These are phyloP conservation scores for Beauveria medogensis DNA, from an alignment of 2,329 filamentous ascomycete species.

Conservation along the genomic window DNA sequence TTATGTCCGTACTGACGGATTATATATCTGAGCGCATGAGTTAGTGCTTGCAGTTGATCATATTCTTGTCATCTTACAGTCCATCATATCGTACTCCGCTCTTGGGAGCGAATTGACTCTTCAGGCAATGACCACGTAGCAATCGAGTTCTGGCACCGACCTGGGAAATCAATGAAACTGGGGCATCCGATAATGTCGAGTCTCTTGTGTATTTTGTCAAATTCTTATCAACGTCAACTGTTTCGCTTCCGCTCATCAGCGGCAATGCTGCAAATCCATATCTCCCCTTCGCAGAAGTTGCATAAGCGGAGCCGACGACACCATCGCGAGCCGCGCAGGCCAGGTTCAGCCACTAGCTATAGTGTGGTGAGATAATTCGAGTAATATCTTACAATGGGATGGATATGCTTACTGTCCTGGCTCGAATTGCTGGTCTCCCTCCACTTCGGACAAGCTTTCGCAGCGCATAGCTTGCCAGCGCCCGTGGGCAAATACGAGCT, in stretches of 20 bases:
- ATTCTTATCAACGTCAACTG: constrained; percentile 23
- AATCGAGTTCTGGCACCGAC: constrained; percentile 43
- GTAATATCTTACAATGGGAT: background rate
- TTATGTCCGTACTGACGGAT: constrained; percentile 40
- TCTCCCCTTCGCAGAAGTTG: constrained; percentile 37
- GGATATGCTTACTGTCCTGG: constrained; percentile 38
- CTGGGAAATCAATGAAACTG: constrained; percentile 38
- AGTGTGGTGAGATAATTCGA: background rate
- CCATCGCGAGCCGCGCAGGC: constrained; percentile 49
- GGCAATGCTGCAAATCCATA: constrained; percentile 42
- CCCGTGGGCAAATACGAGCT: constrained; percentile 21
- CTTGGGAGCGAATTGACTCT: constrained; percentile 42
- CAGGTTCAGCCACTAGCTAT: constrained; percentile 51
- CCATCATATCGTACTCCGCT: constrained; percentile 51
- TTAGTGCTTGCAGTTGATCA: background rate
- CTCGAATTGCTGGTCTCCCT: constrained; percentile 34
- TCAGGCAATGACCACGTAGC: constrained; percentile 42
- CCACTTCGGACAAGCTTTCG: constrained; percentile 30
- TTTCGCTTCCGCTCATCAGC: constrained; percentile 43
- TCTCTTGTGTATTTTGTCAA: constrained; percentile 37
- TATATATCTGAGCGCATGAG: constrained; percentile 32
- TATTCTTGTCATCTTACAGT: constrained; percentile 32
- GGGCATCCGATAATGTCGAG: constrained; percentile 37
- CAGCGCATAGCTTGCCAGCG: constrained; percentile 30
- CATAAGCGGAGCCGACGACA: constrained; percentile 36